Evolutionary conservation across 768 basidiomycete genomes (phyloP), one percentile per base, ranked within the genome.

Genomic region (Fomitopsis pulvina): DNA sequence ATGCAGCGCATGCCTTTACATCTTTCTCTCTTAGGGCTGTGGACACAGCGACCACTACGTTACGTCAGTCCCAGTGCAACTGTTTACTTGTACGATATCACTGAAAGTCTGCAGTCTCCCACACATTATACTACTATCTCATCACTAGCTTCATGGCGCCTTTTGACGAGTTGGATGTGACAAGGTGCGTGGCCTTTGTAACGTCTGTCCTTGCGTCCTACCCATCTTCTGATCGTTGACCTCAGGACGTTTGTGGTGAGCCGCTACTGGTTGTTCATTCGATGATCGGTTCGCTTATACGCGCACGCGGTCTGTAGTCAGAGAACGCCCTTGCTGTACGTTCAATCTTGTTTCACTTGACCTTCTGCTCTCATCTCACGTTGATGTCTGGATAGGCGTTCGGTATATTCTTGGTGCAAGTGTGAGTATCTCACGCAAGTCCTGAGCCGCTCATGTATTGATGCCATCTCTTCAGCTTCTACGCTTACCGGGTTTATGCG

Each of bases 71-170:
- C n/a, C n/a, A n/a, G n/a, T 3, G 21, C 40, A 21, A 4, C 3
- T 20, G 6, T n/a, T 16, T 6, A 10, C 14, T 46, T 21, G 8
- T 22, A 26, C 16, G 25, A 21, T 12, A 41, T 41, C 20, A 12
- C 4, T 45, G 21, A 26, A 28, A n/a, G 20, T 26, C 1, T 12
- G 26, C 48, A 61, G 60, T 59, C 32, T 59, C 61, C 1, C 61
- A 58, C 43, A 62, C 58, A 58, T 46, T 57, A 40, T 61, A 61
- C 42, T 55, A 34, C 44, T 61, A 56, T 46, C 43, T 61, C 9
- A 57, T 61, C 29, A 59, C 57, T 18, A 50, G 54, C 41, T 61
- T 61, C 48, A 40, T 54, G 41, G 41, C 50, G 2, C 44, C 58
- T 2, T 62, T 56, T 29, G 29, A 51, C n/a, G 30, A 25, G 25